phyloP scores from a whole-genome alignment of 148 eudicot genomes.

The Selenicereus undatus region DNA sequence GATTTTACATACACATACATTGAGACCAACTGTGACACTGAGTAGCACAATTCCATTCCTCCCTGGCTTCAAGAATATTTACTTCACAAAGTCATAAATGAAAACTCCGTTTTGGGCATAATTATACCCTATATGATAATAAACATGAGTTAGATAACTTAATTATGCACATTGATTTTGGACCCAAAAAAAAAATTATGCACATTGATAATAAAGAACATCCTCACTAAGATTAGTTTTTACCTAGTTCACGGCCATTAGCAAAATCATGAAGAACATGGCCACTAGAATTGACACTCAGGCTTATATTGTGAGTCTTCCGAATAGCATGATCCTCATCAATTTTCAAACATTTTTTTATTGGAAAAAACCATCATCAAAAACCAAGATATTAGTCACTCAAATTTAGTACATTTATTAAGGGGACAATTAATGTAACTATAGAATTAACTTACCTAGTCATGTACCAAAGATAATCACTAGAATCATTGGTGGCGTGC shows the following conservation, averaged over 20 bases:
- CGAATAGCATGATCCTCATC: conserved; percentile 4
- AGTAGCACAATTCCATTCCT: conserved; percentile 32
- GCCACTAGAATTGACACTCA: conserved; percentile 16
- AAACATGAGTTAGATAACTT: not conserved
- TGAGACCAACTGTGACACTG: conserved; percentile 35
- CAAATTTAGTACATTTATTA: not conserved
- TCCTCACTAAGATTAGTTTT: not conserved
- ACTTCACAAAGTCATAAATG: conserved; percentile 10
- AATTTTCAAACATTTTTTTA: not conserved
- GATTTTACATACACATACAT: conserved; percentile 8
- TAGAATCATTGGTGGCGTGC: conserved; percentile 46
- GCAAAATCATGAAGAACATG: conserved; percentile 28
- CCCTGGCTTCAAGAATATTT: conserved; percentile 20
- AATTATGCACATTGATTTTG: not conserved
- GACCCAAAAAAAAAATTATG: too few relatives aligned
- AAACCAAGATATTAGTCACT: not conserved
- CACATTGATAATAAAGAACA: not conserved
- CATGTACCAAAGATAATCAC: conserved; percentile 65
- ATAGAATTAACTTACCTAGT: conserved; percentile 39
- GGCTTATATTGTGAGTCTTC: conserved; percentile 2
- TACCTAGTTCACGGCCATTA: conserved; percentile 20
- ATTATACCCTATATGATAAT: conserved; percentile 24
- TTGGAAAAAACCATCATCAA: not conserved
- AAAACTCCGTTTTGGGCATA: conserved; percentile 14
- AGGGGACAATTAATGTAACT: not conserved